Percentiles rank a stretch among this genome's conserved stretches.
Conservation (phyloP, 805 yeast genomes). For the Danielia reshetovae region DNA sequence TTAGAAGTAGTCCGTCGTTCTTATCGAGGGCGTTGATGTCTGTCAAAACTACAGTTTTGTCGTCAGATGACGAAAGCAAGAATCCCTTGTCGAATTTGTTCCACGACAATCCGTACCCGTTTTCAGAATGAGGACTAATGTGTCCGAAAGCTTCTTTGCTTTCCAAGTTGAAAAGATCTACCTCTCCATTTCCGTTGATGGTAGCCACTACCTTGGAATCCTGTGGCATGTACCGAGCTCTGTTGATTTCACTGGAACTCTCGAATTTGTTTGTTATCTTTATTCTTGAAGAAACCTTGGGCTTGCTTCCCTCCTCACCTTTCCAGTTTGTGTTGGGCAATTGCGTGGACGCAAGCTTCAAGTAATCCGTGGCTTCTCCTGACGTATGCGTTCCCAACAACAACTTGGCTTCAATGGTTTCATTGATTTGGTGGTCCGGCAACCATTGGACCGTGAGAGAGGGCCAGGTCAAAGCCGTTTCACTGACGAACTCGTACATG, state of each 20-base stretch:
- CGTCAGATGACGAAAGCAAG: conserved; percentile 64
- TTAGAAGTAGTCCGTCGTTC: conserved; percentile 9
- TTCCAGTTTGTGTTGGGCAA: conserved; percentile 36
- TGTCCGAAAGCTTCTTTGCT: conserved; percentile 24
- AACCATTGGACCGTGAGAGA: conserved; percentile 77
- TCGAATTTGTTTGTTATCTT: conserved; percentile 57
- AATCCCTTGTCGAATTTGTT: conserved; percentile 45
- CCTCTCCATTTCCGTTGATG: conserved; percentile 63
- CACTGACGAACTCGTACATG: conserved; percentile 81
- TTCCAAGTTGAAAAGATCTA: conserved; percentile 48
- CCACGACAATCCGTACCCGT: conserved; percentile 78
- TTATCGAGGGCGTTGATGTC: conserved; percentile 31
- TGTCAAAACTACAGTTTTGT: conserved; percentile 59
- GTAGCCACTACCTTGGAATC: conserved; percentile 54
- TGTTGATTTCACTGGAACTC: conserved; percentile 63
- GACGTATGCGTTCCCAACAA: conserved; percentile 73
- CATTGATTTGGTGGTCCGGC: conserved; percentile 35
- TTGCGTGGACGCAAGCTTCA: conserved; percentile 62
- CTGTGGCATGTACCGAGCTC: conserved; percentile 70
- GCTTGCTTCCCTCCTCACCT: conserved; percentile 18
- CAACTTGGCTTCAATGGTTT: conserved; percentile 45
- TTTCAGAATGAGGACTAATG: conserved; percentile 53
- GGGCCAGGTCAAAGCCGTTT: conserved; percentile 80
- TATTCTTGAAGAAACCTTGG: conserved; percentile 48
- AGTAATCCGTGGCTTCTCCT: conserved; percentile 60